Percentiles rank a stretch among this genome's conserved stretches.
Conservation (phyloP, 169 alveolate genomes). For the Plasmodium coatneyi region DNA sequence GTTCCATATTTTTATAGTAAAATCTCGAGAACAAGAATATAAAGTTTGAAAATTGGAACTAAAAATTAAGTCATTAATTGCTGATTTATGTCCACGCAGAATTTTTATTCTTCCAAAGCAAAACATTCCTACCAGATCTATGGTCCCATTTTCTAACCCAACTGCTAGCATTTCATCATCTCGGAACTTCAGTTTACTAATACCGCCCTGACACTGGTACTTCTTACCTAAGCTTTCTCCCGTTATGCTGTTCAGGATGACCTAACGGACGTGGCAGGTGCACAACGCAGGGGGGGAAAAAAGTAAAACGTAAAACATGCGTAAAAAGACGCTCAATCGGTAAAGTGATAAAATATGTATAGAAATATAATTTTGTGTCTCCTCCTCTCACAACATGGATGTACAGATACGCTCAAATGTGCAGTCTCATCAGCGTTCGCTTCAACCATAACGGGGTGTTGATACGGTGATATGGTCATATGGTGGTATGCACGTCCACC, state of each 20-base stretch:
- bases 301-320: background rate
- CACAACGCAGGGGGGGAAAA: no score
- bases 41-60: constrained; percentile 29
- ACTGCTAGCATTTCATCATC: constrained; percentile 55
- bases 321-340: background rate
- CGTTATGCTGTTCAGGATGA: constrained; percentile 7
- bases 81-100: constrained; percentile 56
- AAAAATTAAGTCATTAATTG: constrained; percentile 61
- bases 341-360: background rate
- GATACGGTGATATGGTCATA: background rate
- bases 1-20: constrained; percentile 69
- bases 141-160: constrained; percentile 67
- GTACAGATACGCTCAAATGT: background rate
- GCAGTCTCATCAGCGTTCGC: background rate
- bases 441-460: background rate
- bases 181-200: constrained; percentile 58
- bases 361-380: background rate
- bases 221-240: constrained; percentile 35
- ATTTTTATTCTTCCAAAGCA: constrained; percentile 56
- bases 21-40: constrained; percentile 74
- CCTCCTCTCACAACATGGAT: background rate
- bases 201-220: constrained; percentile 39
- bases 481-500: background rate
- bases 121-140: constrained; percentile 47
- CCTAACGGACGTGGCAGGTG: background rate